Evolutionary conservation across 208 protist genomes (phyloP), one percentile per base, ranked within the genome.

Genomic region (Angomonas ambiguus): DNA sequence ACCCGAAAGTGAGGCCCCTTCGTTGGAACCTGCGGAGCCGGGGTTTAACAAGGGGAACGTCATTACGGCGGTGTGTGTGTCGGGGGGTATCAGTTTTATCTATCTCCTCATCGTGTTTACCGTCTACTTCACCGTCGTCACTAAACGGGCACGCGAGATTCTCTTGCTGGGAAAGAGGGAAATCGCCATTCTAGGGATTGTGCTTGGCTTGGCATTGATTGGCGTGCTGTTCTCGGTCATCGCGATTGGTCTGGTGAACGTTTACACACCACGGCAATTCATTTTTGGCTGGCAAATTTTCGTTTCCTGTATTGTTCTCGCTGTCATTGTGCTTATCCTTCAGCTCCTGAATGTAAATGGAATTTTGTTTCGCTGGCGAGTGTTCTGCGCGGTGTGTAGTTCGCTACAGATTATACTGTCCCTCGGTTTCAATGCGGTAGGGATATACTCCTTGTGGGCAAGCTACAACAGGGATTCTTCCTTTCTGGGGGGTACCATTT

Each of bases 101-200:
- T 13, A 74, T 6, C 22, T 82, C 5, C 1, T 68, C 2, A 34
- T 70, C 10, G n/a, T 79, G 20, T 33, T 69, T 11, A 11, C 69
- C 4, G 32, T 82, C 11, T 80, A 77, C 64, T 72, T 41, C 11
- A 67, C 64, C 53, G 72, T 35, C 30, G 70, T 73, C 8, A 66
- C 41, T 0, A 62, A 38, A 16, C 70, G 60, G 2, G 76, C 83
- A 16, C 75, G 75, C 13, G 83, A 88, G 60, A 74, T 88, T 42
- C 69, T 88, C 18, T 67, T 77, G 28, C 55, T 72, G 18, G n/a
- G 33, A 5, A 30, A 30, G n/a, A 41, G 63, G 27, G 83, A 88
- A 55, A 61, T 45, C 1, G 8, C 77, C 18, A 67, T 83, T 5
- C 71, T 71, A 28, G 6, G n/a, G 1, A 35, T 35, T 11, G 32